A percentile compares a stretch with the other conserved stretches of the same genome.
phyloP scores from a whole-genome alignment of 495 filamentous ascomycete species.

The Talaromyces adpressus region DNA sequence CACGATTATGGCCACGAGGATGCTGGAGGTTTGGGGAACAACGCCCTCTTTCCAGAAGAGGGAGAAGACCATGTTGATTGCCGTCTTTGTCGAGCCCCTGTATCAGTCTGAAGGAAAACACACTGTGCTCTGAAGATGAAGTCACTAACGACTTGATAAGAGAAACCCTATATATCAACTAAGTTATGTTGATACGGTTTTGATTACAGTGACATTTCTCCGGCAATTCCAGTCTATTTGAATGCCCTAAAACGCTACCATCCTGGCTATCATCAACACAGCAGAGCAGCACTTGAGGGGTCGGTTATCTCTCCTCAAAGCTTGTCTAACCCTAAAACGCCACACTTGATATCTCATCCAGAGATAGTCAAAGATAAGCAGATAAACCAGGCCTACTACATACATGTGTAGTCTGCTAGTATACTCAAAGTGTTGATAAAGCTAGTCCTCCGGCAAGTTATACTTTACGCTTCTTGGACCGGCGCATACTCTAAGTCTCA shows the following conservation, averaged over 20 bases:
- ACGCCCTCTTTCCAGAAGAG: no score
- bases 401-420: no score
- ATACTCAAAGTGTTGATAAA: not conserved
- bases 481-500: not conserved
- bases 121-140: not conserved
- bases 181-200: not conserved
- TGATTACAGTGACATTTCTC: not conserved
- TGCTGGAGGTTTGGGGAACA: no score
- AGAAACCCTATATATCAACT: not conserved
- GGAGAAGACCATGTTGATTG: no score
- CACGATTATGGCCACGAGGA: no score
- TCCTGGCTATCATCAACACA: not conserved
- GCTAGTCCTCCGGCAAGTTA: not conserved
- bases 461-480: not conserved
- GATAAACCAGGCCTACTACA: no score
- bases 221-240: not conserved
- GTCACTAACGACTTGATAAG: not conserved
- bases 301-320: not conserved
- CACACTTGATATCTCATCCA: not conserved
- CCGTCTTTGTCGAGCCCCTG: not conserved
- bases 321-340: not conserved
- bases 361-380: no score
- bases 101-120: not conserved
- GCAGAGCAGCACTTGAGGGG: not conserved
- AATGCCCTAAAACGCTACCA: not conserved